Conservation (phyloP, 345 rosid species). For the Lepidium didymum region DNA sequence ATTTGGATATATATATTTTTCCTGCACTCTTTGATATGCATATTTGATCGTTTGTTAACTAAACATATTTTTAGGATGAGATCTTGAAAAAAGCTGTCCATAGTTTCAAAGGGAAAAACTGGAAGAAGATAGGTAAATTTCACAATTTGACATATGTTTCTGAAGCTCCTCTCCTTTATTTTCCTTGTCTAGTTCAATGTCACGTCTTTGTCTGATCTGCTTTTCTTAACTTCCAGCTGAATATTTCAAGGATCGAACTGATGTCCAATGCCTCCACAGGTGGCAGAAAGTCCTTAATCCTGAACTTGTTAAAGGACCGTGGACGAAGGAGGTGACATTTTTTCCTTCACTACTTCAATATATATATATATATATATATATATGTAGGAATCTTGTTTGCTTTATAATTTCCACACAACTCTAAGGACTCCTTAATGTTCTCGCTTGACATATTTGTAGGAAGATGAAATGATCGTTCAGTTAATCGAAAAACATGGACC, state of each 20-base stretch:
- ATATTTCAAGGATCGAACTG: conserved; percentile 97
- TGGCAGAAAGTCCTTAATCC: conserved; percentile 99
- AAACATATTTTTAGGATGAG: conserved; percentile 63
- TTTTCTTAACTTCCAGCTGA: conserved; percentile 60
- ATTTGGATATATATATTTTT: background rate
- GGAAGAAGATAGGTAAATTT: conserved; percentile 90
- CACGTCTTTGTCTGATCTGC: conserved; percentile 26
- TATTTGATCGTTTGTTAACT: background rate
- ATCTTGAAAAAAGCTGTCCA: conserved; percentile 86
- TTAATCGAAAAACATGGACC: conserved; percentile 82
- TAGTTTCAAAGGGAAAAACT: conserved; percentile 92
- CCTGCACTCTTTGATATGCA: background rate
- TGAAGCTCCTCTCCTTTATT: background rate
- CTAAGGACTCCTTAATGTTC: background rate
- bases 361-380: background rate
- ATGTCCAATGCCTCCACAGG: conserved; percentile 98
- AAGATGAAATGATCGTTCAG: conserved; percentile 80
- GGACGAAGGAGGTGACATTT: conserved; percentile 90
- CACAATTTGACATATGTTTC: background rate
- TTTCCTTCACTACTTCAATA: background rate
- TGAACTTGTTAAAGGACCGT: conserved; percentile 97
- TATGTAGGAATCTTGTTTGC: background rate
- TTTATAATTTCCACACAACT: background rate
- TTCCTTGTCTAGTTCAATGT: background rate
- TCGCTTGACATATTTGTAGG: conserved; percentile 42